Conservation (phyloP, 2,329 filamentous ascomycete genomes). For the Neocucurbitaria cava region DNA sequence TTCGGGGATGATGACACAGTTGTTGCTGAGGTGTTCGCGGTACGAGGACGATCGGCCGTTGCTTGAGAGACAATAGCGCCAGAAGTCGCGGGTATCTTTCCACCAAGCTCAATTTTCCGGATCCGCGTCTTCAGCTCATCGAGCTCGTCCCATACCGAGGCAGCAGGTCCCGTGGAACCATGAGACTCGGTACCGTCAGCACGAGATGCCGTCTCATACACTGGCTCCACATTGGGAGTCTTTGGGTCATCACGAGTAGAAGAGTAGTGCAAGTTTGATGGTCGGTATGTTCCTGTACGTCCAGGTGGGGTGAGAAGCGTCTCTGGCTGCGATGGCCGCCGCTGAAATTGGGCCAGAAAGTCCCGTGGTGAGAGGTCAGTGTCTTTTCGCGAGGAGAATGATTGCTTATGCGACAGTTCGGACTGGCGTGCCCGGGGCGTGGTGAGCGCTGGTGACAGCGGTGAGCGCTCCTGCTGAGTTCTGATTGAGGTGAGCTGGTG, state of each 20-base stretch:
- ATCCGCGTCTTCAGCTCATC: slow-evolving; percentile 96
- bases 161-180: slow-evolving; percentile 84
- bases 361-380: slow-evolving; percentile 43
- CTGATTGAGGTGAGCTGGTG: slow-evolving; percentile 39
- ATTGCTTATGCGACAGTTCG: slow-evolving; percentile 40
- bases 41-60: slow-evolving; percentile 82
- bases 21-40: slow-evolving; percentile 88
- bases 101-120: slow-evolving; percentile 85
- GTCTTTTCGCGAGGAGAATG: slow-evolving; percentile 36
- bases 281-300: slow-evolving; percentile 41
- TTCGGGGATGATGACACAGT: slow-evolving; percentile 91
- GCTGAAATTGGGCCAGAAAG: slow-evolving; percentile 41
- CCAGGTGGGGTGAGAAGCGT: slow-evolving; percentile 40
- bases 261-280: slow-evolving; percentile 48
- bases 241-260: slow-evolving; percentile 39
- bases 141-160: slow-evolving; percentile 96
- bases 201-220: slow-evolving; percentile 37
- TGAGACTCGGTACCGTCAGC: slow-evolving; percentile 75
- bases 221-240: slow-evolving; percentile 33
- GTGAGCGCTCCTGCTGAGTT: slow-evolving; percentile 33
- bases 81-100: slow-evolving; percentile 83
- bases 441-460: slow-evolving; percentile 36
- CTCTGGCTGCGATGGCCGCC: slow-evolving; percentile 44
- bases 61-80: slow-evolving; percentile 71
- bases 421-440: slow-evolving; percentile 32